phyloP scores from a whole-genome alignment of 2,329 filamentous ascomycete genomes.

The Fusarium vanettenii region DNA sequence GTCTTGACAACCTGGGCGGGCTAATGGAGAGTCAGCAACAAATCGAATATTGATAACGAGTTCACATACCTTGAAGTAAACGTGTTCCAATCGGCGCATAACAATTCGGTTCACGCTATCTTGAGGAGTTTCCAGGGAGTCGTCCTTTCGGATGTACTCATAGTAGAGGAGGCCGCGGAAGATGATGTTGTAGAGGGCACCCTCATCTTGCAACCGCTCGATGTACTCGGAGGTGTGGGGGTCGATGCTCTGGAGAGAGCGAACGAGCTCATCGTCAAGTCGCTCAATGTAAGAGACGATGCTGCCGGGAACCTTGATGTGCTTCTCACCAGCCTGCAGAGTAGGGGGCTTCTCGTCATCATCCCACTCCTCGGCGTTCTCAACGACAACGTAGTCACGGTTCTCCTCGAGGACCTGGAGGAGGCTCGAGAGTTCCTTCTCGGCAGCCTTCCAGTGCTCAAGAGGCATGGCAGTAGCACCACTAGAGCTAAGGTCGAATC shows the following conservation, averaged over 20 bases:
- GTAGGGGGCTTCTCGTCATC: slow-evolving; percentile 94
- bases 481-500: slow-evolving; percentile 91
- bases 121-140: slow-evolving; percentile 78
- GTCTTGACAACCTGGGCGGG: slow-evolving; percentile 93
- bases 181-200: slow-evolving; percentile 89
- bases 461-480: slow-evolving; percentile 85
- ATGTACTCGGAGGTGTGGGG: slow-evolving; percentile 99
- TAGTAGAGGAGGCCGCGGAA: slow-evolving; percentile 90
- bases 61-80: slow-evolving; percentile 95
- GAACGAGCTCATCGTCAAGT: slow-evolving; percentile 95
- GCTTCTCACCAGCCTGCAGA: slow-evolving; percentile 77
- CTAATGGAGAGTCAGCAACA: slow-evolving; percentile 52
- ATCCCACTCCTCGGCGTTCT: slow-evolving; percentile 97
- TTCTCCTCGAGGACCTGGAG: slow-evolving; percentile 83
- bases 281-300: slow-evolving; percentile 94
- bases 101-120: slow-evolving; percentile 92
- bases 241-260: slow-evolving; percentile 97
- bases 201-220: slow-evolving; percentile 92
- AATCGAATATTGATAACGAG: slow-evolving; percentile 12
- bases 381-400: slow-evolving; percentile 85
- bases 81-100: slow-evolving; percentile 93
- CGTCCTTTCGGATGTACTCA: slow-evolving; percentile 79
- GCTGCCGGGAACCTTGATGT: slow-evolving; percentile 93
- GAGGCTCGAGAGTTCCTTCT: slow-evolving; percentile 84
- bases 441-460: slow-evolving; percentile 96